Base-by-base conservation (phyloP, 108 stramenopile genomes). In the Stephanodiscus triporus region DNA sequence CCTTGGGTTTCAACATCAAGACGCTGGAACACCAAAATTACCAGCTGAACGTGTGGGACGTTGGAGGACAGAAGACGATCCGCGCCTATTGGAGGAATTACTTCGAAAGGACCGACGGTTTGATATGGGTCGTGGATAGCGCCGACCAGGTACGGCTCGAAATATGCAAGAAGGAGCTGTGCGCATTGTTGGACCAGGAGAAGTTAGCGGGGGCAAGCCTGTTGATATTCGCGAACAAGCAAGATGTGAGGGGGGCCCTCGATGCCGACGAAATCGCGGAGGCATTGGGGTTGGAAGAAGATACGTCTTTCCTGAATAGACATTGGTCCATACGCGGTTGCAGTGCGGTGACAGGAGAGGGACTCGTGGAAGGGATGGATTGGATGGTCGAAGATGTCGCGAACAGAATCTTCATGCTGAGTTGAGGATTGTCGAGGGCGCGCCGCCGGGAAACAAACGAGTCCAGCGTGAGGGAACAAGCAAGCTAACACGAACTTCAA, bases 61-160 rank as follows among this genome's bases (percentile, higher is more conserved):
- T 99, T 32, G 99, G 99, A 17, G 99, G 99, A 7, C 99, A 99
- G 86, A 93, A 94, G 57, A 97, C 98, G 2, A 99, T 99, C 42
- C 94, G 99, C 1, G 92, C 98, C 14, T 99, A 99, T 86, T 99
- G 99, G 99, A 71, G 97, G 8, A 99, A 99, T 66, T 99, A 99
- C 72, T 99, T 99, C 79, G 99, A 99, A 76, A 66, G 86, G 56
- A 99, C 99, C 26, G 99, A 99, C 80, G 99, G 98, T 7, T 29
- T 99, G 37, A 91, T 99, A 48, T 99, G 98, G 98, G 99, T 99
- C 4, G 96, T 99, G 27, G 99, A 99, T 73, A 90, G 87, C 57
- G 83, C 89, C 13, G 99, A 99, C 66, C 65, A 73, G 26, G 75
- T 70, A 9, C 84, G 99, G 14, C 73, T 99, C 66, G 85, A 95